phyloP scores from a whole-genome alignment of 345 rosid genomes.

The sweet orange (Citrus sinensis) region DNA sequence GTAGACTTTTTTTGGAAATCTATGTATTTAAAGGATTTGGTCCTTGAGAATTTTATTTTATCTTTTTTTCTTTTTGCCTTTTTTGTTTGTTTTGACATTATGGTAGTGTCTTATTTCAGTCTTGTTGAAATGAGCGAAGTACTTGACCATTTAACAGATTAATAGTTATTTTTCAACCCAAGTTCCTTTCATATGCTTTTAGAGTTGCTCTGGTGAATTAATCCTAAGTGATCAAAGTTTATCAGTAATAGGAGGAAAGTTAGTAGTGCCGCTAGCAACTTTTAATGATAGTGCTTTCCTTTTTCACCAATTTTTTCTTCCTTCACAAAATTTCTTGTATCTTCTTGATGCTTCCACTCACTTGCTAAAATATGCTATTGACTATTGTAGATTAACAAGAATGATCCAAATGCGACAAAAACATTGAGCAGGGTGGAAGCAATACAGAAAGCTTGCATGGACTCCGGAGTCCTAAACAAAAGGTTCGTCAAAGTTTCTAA shows the following conservation, averaged over 20 bases:
- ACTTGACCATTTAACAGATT: background rate
- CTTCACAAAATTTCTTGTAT: background rate
- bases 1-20: background rate
- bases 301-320: background rate
- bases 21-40: background rate
- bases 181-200: background rate
- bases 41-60: background rate
- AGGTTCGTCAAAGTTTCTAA: constrained; percentile 35
- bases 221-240: background rate
- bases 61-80: background rate
- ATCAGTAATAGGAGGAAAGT: background rate
- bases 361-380: background rate
- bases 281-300: background rate
- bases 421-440: constrained; percentile 62
- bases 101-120: background rate
- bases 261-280: background rate
- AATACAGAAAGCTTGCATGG: constrained; percentile 55
- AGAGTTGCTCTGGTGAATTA: background rate
- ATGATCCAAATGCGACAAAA: constrained; percentile 67
- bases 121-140: background rate
- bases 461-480: constrained; percentile 50
- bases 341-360: background rate
- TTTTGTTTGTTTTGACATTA: background rate
- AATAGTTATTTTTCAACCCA: background rate
- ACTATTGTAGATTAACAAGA: constrained; percentile 51